These are phyloP conservation scores for Solanum hybrid DNA, from an alignment of 305 asterid species.

Conservation along the genomic window DNA sequence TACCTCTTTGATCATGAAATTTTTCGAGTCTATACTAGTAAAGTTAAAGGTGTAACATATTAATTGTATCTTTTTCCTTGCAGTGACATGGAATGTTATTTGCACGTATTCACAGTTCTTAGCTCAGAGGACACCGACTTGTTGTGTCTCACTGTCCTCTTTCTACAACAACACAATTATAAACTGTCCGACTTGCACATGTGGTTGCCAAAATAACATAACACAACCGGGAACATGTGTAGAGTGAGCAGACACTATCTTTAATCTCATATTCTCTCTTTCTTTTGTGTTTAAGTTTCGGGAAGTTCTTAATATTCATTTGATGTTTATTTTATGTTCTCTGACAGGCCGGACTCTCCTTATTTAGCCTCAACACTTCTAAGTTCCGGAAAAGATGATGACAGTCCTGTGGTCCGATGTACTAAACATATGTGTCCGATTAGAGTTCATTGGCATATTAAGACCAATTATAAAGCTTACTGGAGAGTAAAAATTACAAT, in stretches of 20 bases:
- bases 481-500: conserved; percentile 49
- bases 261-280: neutral
- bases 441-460: conserved; percentile 54
- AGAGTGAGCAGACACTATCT: conserved; percentile 26
- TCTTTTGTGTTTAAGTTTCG: neutral
- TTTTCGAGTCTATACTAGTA: neutral
- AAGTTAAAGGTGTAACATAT: neutral
- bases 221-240: conserved; percentile 28
- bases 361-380: conserved; percentile 21
- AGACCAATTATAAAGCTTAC: conserved; percentile 35
- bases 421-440: conserved; percentile 51
- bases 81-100: conserved; percentile 52
- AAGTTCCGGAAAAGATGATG: conserved; percentile 13
- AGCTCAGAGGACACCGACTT: conserved; percentile 38
- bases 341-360: conserved; percentile 24
- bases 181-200: conserved; percentile 45
- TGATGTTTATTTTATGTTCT: neutral
- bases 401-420: conserved; percentile 26
- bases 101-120: conserved; percentile 50
- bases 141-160: conserved; percentile 62
- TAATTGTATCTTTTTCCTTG: neutral
- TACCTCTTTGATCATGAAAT: neutral
- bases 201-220: conserved; percentile 39
- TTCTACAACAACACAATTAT: conserved; percentile 36
- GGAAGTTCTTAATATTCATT: neutral